Base-by-base conservation (phyloP, 2,329 filamentous ascomycete genomes). In the Fusarium secorum region DNA sequence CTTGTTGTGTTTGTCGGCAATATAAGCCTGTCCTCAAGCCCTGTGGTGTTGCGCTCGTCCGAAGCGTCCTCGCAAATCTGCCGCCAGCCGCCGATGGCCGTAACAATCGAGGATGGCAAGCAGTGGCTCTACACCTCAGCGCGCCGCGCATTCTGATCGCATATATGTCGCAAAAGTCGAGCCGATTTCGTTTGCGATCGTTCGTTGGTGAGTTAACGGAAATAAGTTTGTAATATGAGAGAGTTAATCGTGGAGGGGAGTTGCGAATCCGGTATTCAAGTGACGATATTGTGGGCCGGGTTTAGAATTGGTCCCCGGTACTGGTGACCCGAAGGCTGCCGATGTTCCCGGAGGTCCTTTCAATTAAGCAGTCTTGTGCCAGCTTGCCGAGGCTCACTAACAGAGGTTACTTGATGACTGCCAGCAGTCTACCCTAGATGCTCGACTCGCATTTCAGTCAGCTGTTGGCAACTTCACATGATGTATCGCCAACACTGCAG, bases 261-360 rank as follows among this genome's bases (percentile, higher is more conserved):
- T 70, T 70, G 73, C 72, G 64, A 75, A 70, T 64, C 72, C 66
- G 73, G 71, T 59, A 61, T 76, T 72, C 63, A 68, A 73, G 59
- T 61, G 58, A 76, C 68, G 73, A 74, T 66, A 57, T 48, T 64
- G 74, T 75, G 75, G 75, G 72, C 64, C 72, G 74, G 75, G 59
- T 55, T 71, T 72, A 76, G 65, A 76, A 73, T 64, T 76, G 68
- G 72, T 67, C 42, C 66, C 74, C 73, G 74, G 69, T 39, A 56
- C 46, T 53, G 32, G 22, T 36, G 61, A 60, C 51, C 73, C 72
- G 71, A 73, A 30, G 49, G 55, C 57, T 66, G 30, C 73, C 67
- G 66, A 76, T 63, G 63, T 63, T 65, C 64, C 66, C 60, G 61
- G 46, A 59, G 65, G 53, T 36, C 62, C 62, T 63, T 36, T 28